A percentile compares a stretch with the other conserved stretches of the same genome.
phyloP scores from a whole-genome alignment of 2,329 filamentous ascomycete species.

The Colletotrichum spaethianum region DNA sequence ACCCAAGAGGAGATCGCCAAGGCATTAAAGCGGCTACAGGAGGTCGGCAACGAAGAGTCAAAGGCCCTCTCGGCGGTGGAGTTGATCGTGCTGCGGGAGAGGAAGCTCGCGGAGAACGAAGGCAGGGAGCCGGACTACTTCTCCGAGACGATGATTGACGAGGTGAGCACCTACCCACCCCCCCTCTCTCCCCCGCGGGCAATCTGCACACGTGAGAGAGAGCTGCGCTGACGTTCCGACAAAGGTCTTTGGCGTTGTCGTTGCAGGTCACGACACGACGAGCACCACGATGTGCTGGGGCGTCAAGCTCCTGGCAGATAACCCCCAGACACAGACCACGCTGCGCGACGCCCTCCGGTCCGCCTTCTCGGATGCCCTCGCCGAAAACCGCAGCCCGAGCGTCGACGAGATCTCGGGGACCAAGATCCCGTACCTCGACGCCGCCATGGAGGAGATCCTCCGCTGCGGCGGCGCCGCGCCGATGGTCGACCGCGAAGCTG shows the following conservation, averaged over 20 bases:
- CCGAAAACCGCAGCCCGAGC: conserved; percentile 46
- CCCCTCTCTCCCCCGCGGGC: too few relatives aligned
- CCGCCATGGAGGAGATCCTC: conserved; percentile 54
- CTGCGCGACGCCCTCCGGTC: conserved; percentile 22
- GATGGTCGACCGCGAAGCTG: conserved; percentile 49
- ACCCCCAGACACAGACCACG: conserved; percentile 14
- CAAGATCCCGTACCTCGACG: conserved; percentile 53
- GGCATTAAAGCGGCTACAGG: conserved; percentile 24
- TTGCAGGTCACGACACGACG: conserved; percentile 50
- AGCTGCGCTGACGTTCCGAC: not conserved
- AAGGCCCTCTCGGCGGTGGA: conserved; percentile 35
- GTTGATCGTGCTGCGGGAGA: conserved; percentile 38
- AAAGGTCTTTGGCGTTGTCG: conserved; percentile 48
- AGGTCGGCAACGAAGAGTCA: conserved; percentile 22
- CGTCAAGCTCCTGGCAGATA: conserved; percentile 42
- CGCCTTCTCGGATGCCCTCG: conserved; percentile 38
- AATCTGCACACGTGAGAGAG: not conserved
- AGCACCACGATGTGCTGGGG: conserved; percentile 49
- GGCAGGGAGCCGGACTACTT: conserved; percentile 35
- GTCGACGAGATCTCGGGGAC: conserved; percentile 48
- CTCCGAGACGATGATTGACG: conserved; percentile 28
- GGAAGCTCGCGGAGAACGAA: conserved; percentile 36
- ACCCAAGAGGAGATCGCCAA: conserved; percentile 28
- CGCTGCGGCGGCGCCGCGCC: conserved; percentile 50
- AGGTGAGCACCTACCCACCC: not conserved